Base-by-base conservation (phyloP, 768 basidiomycete genomes). In the Boletus sp. region DNA sequence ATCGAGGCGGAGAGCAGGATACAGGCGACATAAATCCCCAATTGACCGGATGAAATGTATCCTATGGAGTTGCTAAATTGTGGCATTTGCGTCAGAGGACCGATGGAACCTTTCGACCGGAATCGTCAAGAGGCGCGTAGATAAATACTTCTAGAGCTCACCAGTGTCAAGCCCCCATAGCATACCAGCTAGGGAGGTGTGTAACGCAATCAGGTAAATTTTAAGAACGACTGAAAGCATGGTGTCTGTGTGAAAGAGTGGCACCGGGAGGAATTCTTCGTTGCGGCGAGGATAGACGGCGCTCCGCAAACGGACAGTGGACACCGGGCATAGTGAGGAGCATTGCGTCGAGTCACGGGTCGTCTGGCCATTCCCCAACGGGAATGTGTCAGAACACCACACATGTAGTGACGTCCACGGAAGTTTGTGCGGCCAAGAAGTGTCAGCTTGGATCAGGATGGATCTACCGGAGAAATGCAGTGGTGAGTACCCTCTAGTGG, bases 21-120 rank as follows among this genome's bases (percentile, higher is more conserved):
- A 34, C 64, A 70, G 23, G 77, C 73, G 23, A 79, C 77, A 37
- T 77, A 70, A 14, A 79, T 62, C 25, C 79, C 78, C 29, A 77
- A 74, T 39, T 75, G 53, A 8, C 71, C 65, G 0, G 77, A 69
- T 11, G 69, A 65, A 15, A 78, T 63, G 25, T 49, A 47, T 15
- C 72, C 71, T 55, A 79, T 77, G 15, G 71, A 70, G 7, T 55
- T 27, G 47, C 65, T 55, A 59, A 82, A 80, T 19, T 77, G 72
- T 2, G 68, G 54, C 81, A 80, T 81, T 34, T 76, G 72, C 3
- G 72, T 79, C 32, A 80, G 65, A 32, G 78, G 74, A 2, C 78
- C 80, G 19, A 78, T 75, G 9, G 70, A 70, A 34, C 62, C 68
- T 68, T 57, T 40, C 11, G 29, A 38, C 9, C 19, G 40, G 32